Base-by-base conservation (phyloP, 2,329 filamentous ascomycete species). In the Fusarium hainanense region DNA sequence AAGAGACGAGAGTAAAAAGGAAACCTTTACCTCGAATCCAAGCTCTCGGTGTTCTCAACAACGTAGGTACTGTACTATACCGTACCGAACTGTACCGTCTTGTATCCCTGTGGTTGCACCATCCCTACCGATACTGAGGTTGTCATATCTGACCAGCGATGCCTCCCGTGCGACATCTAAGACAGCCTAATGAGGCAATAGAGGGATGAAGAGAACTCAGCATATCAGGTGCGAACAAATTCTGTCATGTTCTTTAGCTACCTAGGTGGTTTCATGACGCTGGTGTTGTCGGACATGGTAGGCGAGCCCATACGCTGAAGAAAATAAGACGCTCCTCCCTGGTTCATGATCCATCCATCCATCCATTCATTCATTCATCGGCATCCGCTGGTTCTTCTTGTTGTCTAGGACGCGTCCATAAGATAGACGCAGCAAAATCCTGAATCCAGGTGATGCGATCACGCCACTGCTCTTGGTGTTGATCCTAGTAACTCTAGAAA, bases 211-310 rank as follows among this genome's bases (percentile, higher is more conserved):
- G 37, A 30, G 14, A 41, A 34, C 34, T 42, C 14, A 37, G 21
- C 21, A 43, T 54, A 27, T 32, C 28, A 21, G 32, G 28, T 57
- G 52, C 54, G 42, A 55, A 57, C 37, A 61, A 30, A 30, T 27
- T 44, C 8, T 61, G 37, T 43, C 21, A 52, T 42, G 49, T 60
- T 60, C 56, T 40, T n/a, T 43, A 11, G 34, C 34, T 37, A 37
- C 34, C 16, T 13, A 32, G 30, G 51, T 42, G 59, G 69, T 69
- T 74, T 74, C 69, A 71, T 69, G 63, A 69, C 71, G 66, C 71
- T 68, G 65, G 60, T 60, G 52, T 69, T 61, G 64, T 66, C 65
- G 69, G 67, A 59, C 68, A 65, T 51, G 42, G 59, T 63, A 59
- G 52, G 57, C 46, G 54, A 68, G n/a, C n/a, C n/a, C n/a, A n/a